Evolutionary conservation across 2,329 filamentous ascomycete genomes (phyloP), one percentile per base, ranked within the genome.

Genomic region (Pseudomassariella vexata): DNA sequence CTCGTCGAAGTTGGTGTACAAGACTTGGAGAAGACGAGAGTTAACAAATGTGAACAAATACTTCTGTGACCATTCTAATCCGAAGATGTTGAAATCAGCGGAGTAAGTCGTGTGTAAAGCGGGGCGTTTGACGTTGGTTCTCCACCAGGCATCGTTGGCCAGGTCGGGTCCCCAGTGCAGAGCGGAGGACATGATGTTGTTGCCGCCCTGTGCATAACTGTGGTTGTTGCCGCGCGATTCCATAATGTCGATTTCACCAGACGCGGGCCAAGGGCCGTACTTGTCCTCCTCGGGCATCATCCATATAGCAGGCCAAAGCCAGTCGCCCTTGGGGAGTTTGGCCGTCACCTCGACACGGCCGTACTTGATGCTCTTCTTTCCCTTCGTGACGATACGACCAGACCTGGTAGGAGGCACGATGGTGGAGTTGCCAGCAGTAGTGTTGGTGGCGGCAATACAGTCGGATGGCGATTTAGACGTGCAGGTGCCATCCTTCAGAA

Each of bases 271-370:
- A 1, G 69, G 48, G 1, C 86, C 86, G 53, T 92, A 94, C 1
- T 65, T 78, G 33, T 78, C 68, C 25, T 80, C 66, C 28, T 76
- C 76, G 2, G 86, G 86, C 65, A 92, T 67, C 82, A 94, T 85
- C 83, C 84, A 89, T 49, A 94, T 90, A n/a, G 85, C 85, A 3
- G 86, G 86, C 86, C 86, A 92, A 9, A 94, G 70, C 86, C 86
- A 92, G 61, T 92, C 85, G 33, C 86, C 86, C 28, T 66, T 57
- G 5, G 86, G 85, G 18, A 92, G 62, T 58, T 81, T 81, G 17
- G 86, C 86, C 2, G 72, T 78, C 5, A 94, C 85, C 53, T 94
- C 84, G 32, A 94, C 72, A 25, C 84, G 82, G 28, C 86, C 86
- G 52, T 85, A 94, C 58, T 79, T 85, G 65, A 94, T 85, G 11